phyloP scores from a whole-genome alignment of 1,284 basidiomycete genomes.

The Rhodofomes roseus region DNA sequence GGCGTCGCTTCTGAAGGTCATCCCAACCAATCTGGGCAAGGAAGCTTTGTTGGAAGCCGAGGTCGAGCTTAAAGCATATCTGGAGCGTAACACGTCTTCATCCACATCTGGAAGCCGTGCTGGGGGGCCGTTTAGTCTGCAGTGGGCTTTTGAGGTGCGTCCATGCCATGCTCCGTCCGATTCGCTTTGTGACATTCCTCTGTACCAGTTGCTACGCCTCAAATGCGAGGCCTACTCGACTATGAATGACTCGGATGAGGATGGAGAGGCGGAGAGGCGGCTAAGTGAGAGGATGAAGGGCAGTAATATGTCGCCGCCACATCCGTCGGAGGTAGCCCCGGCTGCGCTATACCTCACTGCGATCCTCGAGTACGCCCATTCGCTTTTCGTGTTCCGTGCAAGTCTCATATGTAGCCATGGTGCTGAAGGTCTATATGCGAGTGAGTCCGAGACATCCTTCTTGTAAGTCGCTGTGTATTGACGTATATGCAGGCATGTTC shows the following conservation, averaged over 20 bases:
- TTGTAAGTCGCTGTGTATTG: slow-evolving; percentile 3
- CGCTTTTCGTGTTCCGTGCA: slow-evolving; percentile 6
- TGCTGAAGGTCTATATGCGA: slow-evolving; percentile 72
- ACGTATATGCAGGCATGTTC: slow-evolving; percentile 60
- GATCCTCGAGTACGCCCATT: slow-evolving; percentile 78
- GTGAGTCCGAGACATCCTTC: slow-evolving; percentile 42
- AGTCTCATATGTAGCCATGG: slow-evolving; percentile 5
- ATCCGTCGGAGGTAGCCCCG: slow-evolving; percentile 63
- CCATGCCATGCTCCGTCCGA: slow-evolving; percentile 4
- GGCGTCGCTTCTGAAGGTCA: slow-evolving; percentile 63
- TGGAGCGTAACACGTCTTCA: slow-evolving; percentile 57
- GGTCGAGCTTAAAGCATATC: slow-evolving; percentile 83
- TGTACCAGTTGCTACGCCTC: slow-evolving; percentile 62
- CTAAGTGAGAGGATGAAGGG: slow-evolving; percentile 55
- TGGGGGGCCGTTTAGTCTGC: slow-evolving; percentile 47
- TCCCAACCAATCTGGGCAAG: slow-evolving; percentile 80
- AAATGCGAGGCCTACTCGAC: slow-evolving; percentile 86
- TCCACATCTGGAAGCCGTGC: slow-evolving; percentile 33
- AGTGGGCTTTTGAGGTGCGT: slow-evolving; percentile 73
- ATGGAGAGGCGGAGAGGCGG: slow-evolving; percentile 56
- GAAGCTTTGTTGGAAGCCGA: slow-evolving; percentile 91
- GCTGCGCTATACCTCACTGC: slow-evolving; percentile 88
- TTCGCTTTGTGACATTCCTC: not conserved
- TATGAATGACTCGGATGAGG: slow-evolving; percentile 77
- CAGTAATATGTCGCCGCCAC: slow-evolving; percentile 45